phyloP scores from a whole-genome alignment of 1,139 yeast species.

The Pichia sorboxylosa region DNA sequence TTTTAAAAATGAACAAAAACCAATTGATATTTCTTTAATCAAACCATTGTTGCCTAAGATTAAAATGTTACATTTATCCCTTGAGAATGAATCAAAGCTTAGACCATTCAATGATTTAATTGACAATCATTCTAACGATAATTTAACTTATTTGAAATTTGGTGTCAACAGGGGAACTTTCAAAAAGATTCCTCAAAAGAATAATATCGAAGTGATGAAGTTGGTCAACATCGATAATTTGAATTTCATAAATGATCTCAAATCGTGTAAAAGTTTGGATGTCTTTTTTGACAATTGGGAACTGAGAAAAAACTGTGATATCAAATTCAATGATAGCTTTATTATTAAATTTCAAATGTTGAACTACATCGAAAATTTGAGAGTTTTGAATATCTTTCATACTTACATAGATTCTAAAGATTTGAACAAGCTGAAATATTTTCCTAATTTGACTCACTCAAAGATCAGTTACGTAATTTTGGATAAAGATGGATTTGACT shows the following conservation, averaged over 20 bases:
- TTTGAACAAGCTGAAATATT: slow-evolving; percentile 16
- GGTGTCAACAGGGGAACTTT: slow-evolving; percentile 22
- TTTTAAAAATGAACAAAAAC: slow-evolving; percentile 21
- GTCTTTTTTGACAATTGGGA: slow-evolving; percentile 23
- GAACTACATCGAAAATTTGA: slow-evolving; percentile 14
- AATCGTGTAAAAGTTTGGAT: slow-evolving; percentile 17
- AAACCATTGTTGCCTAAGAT: slow-evolving; percentile 18
- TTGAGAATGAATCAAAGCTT: slow-evolving; percentile 20
- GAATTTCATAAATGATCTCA: slow-evolving; percentile 17
- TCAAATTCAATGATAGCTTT: slow-evolving; percentile 17
- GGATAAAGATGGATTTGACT: slow-evolving; percentile 20
- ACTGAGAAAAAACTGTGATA: slow-evolving; percentile 18
- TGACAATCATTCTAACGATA: slow-evolving; percentile 13
- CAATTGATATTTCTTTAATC: slow-evolving; percentile 18
- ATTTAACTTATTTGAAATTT: slow-evolving; percentile 17
- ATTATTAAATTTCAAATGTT: slow-evolving; percentile 16
- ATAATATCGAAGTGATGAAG: slow-evolving; percentile 17
- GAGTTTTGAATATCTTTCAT: slow-evolving; percentile 20
- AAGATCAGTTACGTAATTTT: slow-evolving; percentile 20
- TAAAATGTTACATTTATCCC: slow-evolving; percentile 19
- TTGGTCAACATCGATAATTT: slow-evolving; percentile 21
- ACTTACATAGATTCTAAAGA: slow-evolving; percentile 20
- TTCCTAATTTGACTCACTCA: slow-evolving; percentile 21
- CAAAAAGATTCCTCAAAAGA: slow-evolving; percentile 16
- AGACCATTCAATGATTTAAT: slow-evolving; percentile 21